Conservation (phyloP, 768 basidiomycete genomes). For the Trametes cubensis region DNA sequence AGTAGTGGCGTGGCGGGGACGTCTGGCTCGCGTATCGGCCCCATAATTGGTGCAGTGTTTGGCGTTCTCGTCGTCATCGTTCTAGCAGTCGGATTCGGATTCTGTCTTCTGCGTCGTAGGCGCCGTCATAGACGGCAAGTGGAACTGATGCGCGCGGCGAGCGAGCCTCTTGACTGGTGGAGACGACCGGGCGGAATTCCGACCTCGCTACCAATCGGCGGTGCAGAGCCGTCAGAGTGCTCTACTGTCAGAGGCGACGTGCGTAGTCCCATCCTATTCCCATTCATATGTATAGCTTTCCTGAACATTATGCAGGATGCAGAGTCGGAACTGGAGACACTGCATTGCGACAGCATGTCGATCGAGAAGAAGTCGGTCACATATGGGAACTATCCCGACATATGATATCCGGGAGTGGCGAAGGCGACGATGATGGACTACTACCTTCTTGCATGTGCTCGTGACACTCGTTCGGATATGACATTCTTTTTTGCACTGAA, state of each 20-base stretch:
- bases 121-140: neutral
- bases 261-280: neutral
- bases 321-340: conserved; percentile 1
- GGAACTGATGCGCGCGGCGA: neutral
- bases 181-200: neutral
- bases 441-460: no score
- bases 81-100: neutral
- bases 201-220: neutral
- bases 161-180: neutral
- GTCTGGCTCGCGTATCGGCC: neutral
- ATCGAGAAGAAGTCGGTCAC: conserved; percentile 3
- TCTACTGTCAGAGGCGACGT: neutral
- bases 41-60: neutral
- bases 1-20: no score
- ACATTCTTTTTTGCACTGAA: no score
- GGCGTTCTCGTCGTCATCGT: neutral
- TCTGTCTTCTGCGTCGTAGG: neutral
- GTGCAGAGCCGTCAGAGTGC: neutral
- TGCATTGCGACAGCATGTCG: neutral
- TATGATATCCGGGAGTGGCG: neutral
- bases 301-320: neutral
- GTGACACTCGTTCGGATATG: no score
- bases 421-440: no score
- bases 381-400: conserved; percentile 3
- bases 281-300: no score